These are phyloP conservation scores for Dactylella cylindrospora DNA, from an alignment of 2,329 filamentous ascomycete species.

Conservation along the genomic window DNA sequence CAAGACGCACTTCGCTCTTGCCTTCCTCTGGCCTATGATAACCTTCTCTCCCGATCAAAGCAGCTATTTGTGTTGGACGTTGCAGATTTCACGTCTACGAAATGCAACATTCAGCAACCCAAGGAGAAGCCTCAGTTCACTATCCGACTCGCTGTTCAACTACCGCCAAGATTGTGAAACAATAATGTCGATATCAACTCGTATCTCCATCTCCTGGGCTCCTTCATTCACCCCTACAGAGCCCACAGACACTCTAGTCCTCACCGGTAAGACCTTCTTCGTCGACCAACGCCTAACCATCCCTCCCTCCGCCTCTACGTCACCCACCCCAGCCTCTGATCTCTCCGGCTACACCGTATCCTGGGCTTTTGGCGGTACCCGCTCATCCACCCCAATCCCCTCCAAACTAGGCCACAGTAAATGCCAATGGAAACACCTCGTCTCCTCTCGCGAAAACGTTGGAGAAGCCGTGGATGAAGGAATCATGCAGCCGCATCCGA, in stretches of 20 bases:
- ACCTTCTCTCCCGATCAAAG: no score
- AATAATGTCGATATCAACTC: conserved; percentile 32
- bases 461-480: conserved; percentile 49
- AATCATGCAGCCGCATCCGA: conserved; percentile 48
- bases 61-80: no score
- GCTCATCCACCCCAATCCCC: conserved; percentile 9
- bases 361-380: conserved; percentile 31
- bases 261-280: conserved; percentile 35
- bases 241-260: conserved; percentile 35
- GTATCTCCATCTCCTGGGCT: conserved; percentile 32
- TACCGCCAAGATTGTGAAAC: no score
- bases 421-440: conserved; percentile 31
- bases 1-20: no score
- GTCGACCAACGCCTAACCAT: conserved; percentile 33
- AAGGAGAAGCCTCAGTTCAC: no score
- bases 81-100: no score
- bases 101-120: no score
- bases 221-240: conserved; percentile 17
- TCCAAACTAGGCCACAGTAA: conserved; percentile 10
- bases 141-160: no score
- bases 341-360: not conserved
- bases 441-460: conserved; percentile 44
- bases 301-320: no score
- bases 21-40: no score
- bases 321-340: not conserved